These are phyloP conservation scores for Diaporthe longicolla DNA, from an alignment of 2,329 filamentous ascomycete genomes.

Conservation along the genomic window DNA sequence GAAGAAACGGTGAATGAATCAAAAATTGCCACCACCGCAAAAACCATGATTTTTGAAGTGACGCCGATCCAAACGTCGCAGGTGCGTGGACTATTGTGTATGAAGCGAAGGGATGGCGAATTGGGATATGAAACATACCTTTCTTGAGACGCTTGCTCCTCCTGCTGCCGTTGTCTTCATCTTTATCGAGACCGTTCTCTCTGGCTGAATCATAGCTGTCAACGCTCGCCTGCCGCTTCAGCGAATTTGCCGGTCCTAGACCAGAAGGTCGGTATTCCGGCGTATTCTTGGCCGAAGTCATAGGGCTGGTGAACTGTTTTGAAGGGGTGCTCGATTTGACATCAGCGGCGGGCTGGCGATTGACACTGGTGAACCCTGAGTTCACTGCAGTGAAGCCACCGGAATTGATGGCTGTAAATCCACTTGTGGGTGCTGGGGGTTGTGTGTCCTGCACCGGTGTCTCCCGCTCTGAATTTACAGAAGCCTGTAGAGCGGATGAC, in stretches of 20 bases:
- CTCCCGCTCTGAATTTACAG: conserved; percentile 62
- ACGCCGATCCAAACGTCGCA: conserved; percentile 27
- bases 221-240: conserved; percentile 84
- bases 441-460: conserved; percentile 63
- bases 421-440: conserved; percentile 50
- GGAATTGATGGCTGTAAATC: conserved; percentile 72
- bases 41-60: not conserved
- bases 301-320: conserved; percentile 73
- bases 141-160: conserved; percentile 95
- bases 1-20: conserved; percentile 28
- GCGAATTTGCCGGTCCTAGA: conserved; percentile 68
- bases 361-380: conserved; percentile 76
- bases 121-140: conserved; percentile 63
- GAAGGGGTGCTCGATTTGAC: conserved; percentile 73
- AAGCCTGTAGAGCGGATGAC: conserved; percentile 66
- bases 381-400: conserved; percentile 83
- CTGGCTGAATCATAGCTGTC: conserved; percentile 65
- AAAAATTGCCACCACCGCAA: conserved; percentile 22
- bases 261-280: conserved; percentile 73
- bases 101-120: conserved; percentile 2
- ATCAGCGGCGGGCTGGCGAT: conserved; percentile 61
- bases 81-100: not conserved
- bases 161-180: conserved; percentile 79
- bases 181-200: conserved; percentile 63
- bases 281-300: conserved; percentile 74